phyloP scores from a whole-genome alignment of 2,329 filamentous ascomycete species.

The Grosmannia clavigera region DNA sequence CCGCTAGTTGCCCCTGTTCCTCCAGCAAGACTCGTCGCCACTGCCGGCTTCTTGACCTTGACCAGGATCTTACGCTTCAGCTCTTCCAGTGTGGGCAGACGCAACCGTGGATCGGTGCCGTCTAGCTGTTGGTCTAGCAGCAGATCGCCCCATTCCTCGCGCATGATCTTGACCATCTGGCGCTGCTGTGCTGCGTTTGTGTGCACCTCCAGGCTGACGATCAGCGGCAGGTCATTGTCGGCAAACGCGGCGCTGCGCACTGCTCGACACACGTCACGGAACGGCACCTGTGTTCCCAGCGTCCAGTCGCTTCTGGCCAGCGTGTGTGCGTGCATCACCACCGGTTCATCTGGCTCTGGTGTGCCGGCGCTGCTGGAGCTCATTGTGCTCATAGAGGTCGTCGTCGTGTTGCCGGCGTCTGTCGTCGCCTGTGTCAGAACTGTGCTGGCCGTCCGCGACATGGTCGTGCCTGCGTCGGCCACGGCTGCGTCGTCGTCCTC shows the following conservation, averaged over 20 bases:
- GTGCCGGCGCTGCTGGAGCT: neutral
- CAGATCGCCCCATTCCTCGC: slow-evolving; percentile 67
- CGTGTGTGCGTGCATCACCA: slow-evolving; percentile 56
- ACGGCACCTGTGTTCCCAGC: slow-evolving; percentile 72
- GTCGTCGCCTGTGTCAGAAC: neutral
- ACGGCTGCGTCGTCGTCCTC: neutral
- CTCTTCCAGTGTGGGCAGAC: slow-evolving; percentile 57
- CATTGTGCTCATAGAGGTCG: too few species aligned
- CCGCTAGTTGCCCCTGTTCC: neutral
- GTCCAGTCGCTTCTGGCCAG: slow-evolving; percentile 44
- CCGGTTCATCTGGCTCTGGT: slow-evolving; percentile 46
- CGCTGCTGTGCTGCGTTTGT: slow-evolving; percentile 72
- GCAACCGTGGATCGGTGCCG: slow-evolving; percentile 36
- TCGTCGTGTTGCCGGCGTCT: neutral
- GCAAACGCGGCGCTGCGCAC: slow-evolving; percentile 71
- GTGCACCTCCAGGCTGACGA: slow-evolving; percentile 88
- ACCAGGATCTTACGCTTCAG: slow-evolving; percentile 70
- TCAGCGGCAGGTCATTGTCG: slow-evolving; percentile 65
- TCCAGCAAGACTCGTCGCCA: slow-evolving; percentile 7
- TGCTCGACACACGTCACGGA: slow-evolving; percentile 73
- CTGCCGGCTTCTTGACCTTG: slow-evolving; percentile 57
- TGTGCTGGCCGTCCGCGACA: slow-evolving; percentile 1
- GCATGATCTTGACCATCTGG: slow-evolving; percentile 89
- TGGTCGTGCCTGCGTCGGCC: slow-evolving; percentile 3
- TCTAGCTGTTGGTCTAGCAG: slow-evolving; percentile 51